These are phyloP conservation scores for Colletotrichum destructivum DNA, from an alignment of 2,329 filamentous ascomycete genomes.

Conservation along the genomic window DNA sequence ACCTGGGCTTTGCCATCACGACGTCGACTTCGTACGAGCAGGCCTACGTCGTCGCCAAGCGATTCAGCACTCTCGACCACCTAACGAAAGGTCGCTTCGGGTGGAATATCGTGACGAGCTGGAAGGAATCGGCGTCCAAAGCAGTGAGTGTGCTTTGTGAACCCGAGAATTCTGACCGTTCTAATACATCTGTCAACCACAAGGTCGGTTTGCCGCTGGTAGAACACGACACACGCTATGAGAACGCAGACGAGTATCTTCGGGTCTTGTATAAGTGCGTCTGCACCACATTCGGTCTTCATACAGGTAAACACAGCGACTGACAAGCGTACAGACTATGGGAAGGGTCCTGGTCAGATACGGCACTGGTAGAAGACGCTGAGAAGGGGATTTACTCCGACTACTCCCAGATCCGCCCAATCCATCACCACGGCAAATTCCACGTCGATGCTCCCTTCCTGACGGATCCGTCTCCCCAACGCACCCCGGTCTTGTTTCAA, in stretches of 20 bases:
- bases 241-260: slow-evolving; percentile 74
- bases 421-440: slow-evolving; percentile 31
- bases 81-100: slow-evolving; percentile 73
- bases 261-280: slow-evolving; percentile 72
- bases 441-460: slow-evolving; percentile 31
- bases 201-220: slow-evolving; percentile 67
- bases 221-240: slow-evolving; percentile 74
- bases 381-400: slow-evolving; percentile 25
- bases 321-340: background rate
- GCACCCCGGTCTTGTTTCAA: slow-evolving; percentile 71
- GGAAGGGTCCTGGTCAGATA: slow-evolving; percentile 34
- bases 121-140: slow-evolving; percentile 73
- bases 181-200: background rate
- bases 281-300: slow-evolving; percentile 46
- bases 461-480: slow-evolving; percentile 66
- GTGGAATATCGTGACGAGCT: slow-evolving; percentile 76
- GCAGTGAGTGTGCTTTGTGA: slow-evolving; percentile 49
- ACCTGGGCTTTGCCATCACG: slow-evolving; percentile 74
- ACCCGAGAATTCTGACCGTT: fast-evolving
- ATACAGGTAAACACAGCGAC: background rate
- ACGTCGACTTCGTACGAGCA: slow-evolving; percentile 75
- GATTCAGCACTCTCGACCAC: slow-evolving; percentile 75
- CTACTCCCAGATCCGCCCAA: slow-evolving; percentile 22
- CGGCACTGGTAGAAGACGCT: slow-evolving; percentile 16
- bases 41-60: slow-evolving; percentile 73